Evolutionary conservation across 805 yeast genomes (phyloP).

Genomic region (Maudiozyma bulderi): DNA sequence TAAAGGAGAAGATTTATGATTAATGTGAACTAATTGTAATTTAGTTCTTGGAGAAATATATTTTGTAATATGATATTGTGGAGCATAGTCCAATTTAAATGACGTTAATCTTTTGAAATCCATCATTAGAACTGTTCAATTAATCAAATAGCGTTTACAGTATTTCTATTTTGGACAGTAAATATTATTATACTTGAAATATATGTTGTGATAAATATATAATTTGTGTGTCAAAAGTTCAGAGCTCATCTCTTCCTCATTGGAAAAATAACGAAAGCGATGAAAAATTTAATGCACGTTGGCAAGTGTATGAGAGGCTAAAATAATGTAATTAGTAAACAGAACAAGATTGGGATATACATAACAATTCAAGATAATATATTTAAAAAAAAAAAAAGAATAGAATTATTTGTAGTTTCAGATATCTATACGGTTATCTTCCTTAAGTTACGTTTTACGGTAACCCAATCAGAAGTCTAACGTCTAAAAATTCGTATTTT

Average conservation of each 20-base stretch:
- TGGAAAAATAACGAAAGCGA: too few relatives aligned
- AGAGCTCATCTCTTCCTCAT: too few relatives aligned
- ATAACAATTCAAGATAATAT: neutral
- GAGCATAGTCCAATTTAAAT: conserved; percentile 68
- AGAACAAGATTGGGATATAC: too few relatives aligned
- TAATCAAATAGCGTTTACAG: neutral
- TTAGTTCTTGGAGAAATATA: conserved; percentile 79
- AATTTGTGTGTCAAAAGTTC: too few relatives aligned
- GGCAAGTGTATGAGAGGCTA: too few relatives aligned
- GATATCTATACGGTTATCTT: conserved; percentile 26
- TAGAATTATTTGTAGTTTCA: conserved; percentile 4
- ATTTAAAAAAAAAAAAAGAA: neutral
- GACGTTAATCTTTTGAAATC: conserved; percentile 36
- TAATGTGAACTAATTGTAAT: conserved; percentile 64
- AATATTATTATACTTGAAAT: too few relatives aligned
- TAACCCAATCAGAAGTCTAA: conserved; percentile 29
- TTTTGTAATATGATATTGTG: conserved; percentile 51
- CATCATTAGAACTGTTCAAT: conserved; percentile 9
- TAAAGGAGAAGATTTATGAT: conserved; percentile 69
- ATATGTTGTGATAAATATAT: too few relatives aligned
- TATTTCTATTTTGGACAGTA: neutral
- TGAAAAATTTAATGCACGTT: too few relatives aligned
- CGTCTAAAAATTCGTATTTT: conserved; percentile 27
- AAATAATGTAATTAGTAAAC: too few relatives aligned
- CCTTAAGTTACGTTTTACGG: conserved; percentile 10